phyloP scores from a whole-genome alignment of 2,329 filamentous ascomycete species.

The Nigrospora oryzae region DNA sequence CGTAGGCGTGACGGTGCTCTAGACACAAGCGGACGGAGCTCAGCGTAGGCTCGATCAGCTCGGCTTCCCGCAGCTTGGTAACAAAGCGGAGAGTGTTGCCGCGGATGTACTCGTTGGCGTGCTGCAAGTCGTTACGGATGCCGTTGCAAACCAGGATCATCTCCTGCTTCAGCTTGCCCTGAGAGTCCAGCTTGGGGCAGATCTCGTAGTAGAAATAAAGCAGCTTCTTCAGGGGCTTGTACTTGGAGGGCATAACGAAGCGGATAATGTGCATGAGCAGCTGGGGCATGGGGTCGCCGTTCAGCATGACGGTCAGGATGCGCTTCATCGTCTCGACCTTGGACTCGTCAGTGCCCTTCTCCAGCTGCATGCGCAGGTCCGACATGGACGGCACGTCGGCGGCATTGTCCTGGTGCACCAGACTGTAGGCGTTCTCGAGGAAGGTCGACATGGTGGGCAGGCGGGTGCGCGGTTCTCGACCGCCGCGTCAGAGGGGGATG shows the following conservation, averaged over 20 bases:
- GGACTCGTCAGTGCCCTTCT: conserved; percentile 87
- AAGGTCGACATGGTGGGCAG: conserved; percentile 71
- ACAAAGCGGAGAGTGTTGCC: conserved; percentile 98
- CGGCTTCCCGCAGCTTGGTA: conserved; percentile 89
- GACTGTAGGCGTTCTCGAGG: conserved; percentile 88
- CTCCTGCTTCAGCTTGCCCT: conserved; percentile 96
- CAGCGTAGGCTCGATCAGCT: conserved; percentile 91
- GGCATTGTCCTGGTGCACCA: conserved; percentile 96
- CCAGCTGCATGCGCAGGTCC: conserved; percentile 85
- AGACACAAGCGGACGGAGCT: conserved; percentile 88
- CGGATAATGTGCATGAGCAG: conserved; percentile 99
- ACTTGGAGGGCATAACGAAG: conserved; percentile 98
- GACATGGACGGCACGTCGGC: conserved; percentile 84
- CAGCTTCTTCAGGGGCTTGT: conserved; percentile 93
- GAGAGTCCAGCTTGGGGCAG: conserved; percentile 87
- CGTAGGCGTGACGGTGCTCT: conserved; percentile 93
- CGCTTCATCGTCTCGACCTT: conserved; percentile 96
- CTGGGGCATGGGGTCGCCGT: conserved; percentile 90
- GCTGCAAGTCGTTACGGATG: conserved; percentile 93
- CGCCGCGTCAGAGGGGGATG: not conserved
- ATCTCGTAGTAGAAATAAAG: conserved; percentile 99
- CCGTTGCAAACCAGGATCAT: conserved; percentile 99
- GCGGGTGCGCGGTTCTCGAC: conserved; percentile 3
- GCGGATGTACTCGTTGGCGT: conserved; percentile 95
- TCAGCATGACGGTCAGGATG: conserved; percentile 95